phyloP scores from a whole-genome alignment of 148 eudicot genomes.

The Rhododendron mucronatum region DNA sequence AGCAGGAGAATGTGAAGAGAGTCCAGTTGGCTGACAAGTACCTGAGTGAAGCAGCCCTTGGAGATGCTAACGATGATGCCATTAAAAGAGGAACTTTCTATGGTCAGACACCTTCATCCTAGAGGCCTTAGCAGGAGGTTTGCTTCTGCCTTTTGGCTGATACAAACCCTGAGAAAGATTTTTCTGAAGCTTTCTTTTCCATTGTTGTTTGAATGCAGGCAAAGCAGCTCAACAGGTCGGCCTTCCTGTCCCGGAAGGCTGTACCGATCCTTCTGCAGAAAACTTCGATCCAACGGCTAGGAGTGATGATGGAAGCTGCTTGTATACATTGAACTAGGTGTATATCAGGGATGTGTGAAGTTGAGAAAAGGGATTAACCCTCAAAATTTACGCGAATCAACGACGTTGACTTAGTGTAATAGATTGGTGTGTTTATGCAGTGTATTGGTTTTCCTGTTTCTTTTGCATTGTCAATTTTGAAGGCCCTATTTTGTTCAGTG shows the following conservation, averaged over 20 bases:
- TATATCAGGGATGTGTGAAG: neutral
- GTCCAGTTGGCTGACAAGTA: conserved; percentile 36
- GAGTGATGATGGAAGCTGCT: conserved; percentile 11
- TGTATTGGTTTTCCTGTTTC: neutral
- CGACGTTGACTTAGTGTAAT: neutral
- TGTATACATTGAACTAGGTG: neutral
- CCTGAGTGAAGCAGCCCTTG: conserved; percentile 38
- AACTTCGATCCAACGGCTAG: conserved; percentile 12
- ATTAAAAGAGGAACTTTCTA: conserved; percentile 32
- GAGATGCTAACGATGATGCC: conserved; percentile 40
- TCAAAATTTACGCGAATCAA: neutral
- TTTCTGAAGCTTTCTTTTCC: neutral
- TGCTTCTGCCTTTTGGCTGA: neutral
- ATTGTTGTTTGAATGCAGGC: conserved; percentile 10
- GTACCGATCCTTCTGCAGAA: conserved; percentile 10
- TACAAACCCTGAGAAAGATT: neutral
- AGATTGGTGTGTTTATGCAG: neutral
- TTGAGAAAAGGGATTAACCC: neutral
- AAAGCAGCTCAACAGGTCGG: conserved; percentile 14
- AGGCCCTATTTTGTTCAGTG: neutral
- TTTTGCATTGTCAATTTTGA: neutral
- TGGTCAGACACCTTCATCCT: conserved; percentile 16
- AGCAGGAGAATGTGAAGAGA: conserved; percentile 44
- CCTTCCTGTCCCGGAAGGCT: conserved; percentile 13
- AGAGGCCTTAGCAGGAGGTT: conserved; percentile 12